phyloP scores from a whole-genome alignment of 441 rosid genomes.

The Populus hybrid region DNA sequence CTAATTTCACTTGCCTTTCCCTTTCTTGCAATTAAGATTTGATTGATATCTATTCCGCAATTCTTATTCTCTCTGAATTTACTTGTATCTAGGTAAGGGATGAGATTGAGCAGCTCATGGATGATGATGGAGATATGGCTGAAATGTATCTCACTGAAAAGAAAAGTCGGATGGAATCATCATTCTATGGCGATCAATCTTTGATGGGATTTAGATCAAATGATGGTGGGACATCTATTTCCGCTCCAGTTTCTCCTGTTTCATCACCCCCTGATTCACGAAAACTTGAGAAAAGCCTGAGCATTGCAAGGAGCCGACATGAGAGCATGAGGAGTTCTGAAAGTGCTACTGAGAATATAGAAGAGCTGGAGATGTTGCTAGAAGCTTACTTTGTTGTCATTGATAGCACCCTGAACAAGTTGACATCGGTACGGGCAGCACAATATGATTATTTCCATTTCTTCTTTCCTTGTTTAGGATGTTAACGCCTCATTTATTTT shows the following conservation, averaged over 20 bases:
- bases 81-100: slow-evolving; percentile 66
- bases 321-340: slow-evolving; percentile 90
- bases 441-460: neutral
- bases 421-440: slow-evolving; percentile 73
- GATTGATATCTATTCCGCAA: neutral
- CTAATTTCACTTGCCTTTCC: neutral
- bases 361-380: slow-evolving; percentile 96
- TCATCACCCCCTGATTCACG: slow-evolving; percentile 80
- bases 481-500: slow-evolving; percentile 6
- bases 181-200: slow-evolving; percentile 79
- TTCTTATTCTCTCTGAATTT: slow-evolving; percentile 9
- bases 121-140: slow-evolving; percentile 99
- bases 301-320: slow-evolving; percentile 88
- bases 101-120: slow-evolving; percentile 99
- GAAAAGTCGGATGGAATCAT: slow-evolving; percentile 79
- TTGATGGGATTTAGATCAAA: slow-evolving; percentile 63
- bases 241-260: slow-evolving; percentile 96
- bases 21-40: slow-evolving; percentile 7
- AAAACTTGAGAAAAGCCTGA: slow-evolving; percentile 82
- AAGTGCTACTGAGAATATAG: slow-evolving; percentile 68
- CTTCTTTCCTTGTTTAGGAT: neutral
- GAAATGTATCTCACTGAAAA: slow-evolving; percentile 99
- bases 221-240: slow-evolving; percentile 64
- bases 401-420: slow-evolving; percentile 89
- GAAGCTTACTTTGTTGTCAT: slow-evolving; percentile 99